Evolutionary conservation across 2,329 filamentous ascomycete genomes (phyloP).

Genomic region (Calonectria hongkongensis): DNA sequence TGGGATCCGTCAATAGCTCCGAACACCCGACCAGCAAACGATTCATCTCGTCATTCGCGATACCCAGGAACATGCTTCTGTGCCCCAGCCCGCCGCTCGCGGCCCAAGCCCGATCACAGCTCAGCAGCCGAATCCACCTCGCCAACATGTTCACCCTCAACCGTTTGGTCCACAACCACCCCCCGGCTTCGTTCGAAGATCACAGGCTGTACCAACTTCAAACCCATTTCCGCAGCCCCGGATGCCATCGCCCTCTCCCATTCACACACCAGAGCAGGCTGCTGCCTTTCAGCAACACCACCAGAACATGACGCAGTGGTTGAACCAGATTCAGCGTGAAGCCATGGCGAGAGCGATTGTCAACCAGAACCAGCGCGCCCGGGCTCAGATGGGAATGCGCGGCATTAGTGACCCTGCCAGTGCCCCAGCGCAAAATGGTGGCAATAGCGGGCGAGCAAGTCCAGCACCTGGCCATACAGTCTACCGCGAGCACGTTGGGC

Average conservation of each 20-base stretch:
- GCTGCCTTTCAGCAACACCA: slow-evolving; percentile 63
- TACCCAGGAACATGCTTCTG: slow-evolving; percentile 54
- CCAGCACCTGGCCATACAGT: slow-evolving; percentile 57
- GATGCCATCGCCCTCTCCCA: slow-evolving; percentile 58
- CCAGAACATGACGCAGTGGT: slow-evolving; percentile 66
- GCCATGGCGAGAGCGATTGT: slow-evolving; percentile 64
- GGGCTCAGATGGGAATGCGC: slow-evolving; percentile 63
- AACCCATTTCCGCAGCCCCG: slow-evolving; percentile 55
- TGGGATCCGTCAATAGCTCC: slow-evolving; percentile 59
- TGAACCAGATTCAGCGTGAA: slow-evolving; percentile 69
- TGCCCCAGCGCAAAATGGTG: slow-evolving; percentile 24
- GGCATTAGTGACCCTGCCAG: slow-evolving; percentile 61
- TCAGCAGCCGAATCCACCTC: slow-evolving; percentile 51
- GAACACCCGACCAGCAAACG: slow-evolving; percentile 68
- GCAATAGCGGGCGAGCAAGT: slow-evolving; percentile 57
- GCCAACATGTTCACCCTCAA: slow-evolving; percentile 46
- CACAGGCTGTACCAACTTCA: slow-evolving; percentile 53
- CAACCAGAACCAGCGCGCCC: slow-evolving; percentile 65
- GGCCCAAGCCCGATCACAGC: slow-evolving; percentile 51
- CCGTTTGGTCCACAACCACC: slow-evolving; percentile 55
- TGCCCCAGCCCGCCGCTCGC: slow-evolving; percentile 45
- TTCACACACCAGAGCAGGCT: slow-evolving; percentile 54
- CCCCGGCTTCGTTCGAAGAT: slow-evolving; percentile 55
- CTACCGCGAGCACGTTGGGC: slow-evolving; percentile 58
- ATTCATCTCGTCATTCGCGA: slow-evolving; percentile 73